Conservation (phyloP, 768 basidiomycete genomes). For the Macrolepiota dolichaula region DNA sequence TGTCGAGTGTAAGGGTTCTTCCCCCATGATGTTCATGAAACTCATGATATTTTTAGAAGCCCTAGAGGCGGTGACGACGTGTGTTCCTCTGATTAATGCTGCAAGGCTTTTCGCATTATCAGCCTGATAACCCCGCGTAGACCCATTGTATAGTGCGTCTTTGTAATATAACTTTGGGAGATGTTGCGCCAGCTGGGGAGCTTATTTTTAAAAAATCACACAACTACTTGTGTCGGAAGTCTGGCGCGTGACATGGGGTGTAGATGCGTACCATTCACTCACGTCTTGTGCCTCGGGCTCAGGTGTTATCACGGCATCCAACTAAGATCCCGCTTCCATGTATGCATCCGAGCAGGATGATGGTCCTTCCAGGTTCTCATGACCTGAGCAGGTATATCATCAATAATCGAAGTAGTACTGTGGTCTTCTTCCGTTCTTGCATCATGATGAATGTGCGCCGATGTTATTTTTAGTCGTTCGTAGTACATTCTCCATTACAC, state of each 20-base stretch:
- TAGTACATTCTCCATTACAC: too few relatives aligned
- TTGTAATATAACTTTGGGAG: not conserved
- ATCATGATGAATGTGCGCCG: not conserved
- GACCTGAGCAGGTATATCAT: too few relatives aligned
- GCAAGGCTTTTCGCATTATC: not conserved
- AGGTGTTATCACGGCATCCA: not conserved
- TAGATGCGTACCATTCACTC: not conserved
- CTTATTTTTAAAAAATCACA: too few relatives aligned
- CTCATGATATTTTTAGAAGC: not conserved
- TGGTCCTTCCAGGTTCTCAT: too few relatives aligned
- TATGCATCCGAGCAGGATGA: too few relatives aligned
- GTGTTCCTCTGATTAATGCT: not conserved
- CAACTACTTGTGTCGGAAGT: not conserved
- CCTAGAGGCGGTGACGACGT: not conserved
- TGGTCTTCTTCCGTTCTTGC: not conserved
- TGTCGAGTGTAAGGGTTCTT: not conserved
- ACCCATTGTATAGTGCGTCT: not conserved
- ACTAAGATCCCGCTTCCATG: not conserved
- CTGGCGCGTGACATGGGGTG: not conserved
- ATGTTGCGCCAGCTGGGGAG: too few relatives aligned
- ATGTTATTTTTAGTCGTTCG: not conserved
- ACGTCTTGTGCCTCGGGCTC: not conserved
- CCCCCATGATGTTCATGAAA: conserved; percentile 10
- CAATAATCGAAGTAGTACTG: not conserved
- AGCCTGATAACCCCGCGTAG: not conserved